A percentile compares a stretch with the other conserved stretches of the same genome.
Conservation (phyloP, 2,329 filamentous ascomycete genomes). For the Knoxdaviesia proteae region DNA sequence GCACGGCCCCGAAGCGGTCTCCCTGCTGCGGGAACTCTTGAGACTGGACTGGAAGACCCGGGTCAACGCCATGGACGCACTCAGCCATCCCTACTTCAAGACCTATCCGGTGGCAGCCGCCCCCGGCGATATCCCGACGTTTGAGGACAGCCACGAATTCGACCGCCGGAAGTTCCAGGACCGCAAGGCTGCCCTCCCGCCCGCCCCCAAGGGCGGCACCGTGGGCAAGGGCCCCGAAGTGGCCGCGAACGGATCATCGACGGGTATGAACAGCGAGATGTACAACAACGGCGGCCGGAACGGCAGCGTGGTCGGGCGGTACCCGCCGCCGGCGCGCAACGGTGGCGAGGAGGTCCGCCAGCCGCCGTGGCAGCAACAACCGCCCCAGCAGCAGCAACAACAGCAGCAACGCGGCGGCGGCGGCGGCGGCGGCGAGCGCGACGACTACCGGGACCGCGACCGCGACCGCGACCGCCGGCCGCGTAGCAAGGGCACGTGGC, state of each 20-base stretch:
- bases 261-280: conserved; percentile 30
- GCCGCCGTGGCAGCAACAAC: conserved; percentile 1
- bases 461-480: conserved; percentile 13
- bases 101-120: conserved; percentile 56
- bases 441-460: conserved; percentile 10
- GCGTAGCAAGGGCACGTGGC: conserved; percentile 11
- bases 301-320: conserved; percentile 11
- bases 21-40: conserved; percentile 62
- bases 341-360: conserved; percentile 6
- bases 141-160: conserved; percentile 92
- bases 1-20: conserved; percentile 52
- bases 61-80: conserved; percentile 82
- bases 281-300: conserved; percentile 26
- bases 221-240: conserved; percentile 53
- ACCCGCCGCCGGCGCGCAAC: conserved; percentile 17
- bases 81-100: conserved; percentile 82
- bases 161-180: conserved; percentile 80
- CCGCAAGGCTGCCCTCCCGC: conserved; percentile 64
- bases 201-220: conserved; percentile 77
- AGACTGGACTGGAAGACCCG: conserved; percentile 75
- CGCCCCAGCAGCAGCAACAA: not conserved
- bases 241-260: conserved; percentile 21
- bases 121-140: conserved; percentile 72
- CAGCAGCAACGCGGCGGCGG: not conserved
- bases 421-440: not conserved